phyloP scores from a whole-genome alignment of 495 filamentous ascomycete genomes.

The Barbatosphaeria neglecta region DNA sequence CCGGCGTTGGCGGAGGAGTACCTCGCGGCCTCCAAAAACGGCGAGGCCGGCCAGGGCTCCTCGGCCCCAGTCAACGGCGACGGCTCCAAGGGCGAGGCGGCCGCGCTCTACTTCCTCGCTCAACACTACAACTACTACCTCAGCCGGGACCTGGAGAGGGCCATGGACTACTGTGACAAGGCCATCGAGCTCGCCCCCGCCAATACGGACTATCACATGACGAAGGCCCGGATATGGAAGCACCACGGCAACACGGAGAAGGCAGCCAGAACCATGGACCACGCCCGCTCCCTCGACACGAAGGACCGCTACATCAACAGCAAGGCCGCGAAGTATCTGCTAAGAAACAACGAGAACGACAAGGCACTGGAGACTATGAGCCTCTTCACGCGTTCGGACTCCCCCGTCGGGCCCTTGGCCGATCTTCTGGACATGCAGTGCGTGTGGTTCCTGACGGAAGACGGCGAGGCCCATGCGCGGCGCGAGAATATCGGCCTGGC shows the following conservation, averaged over 20 bases:
- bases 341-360: constrained; percentile 84
- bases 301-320: constrained; percentile 96
- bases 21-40: constrained; percentile 39
- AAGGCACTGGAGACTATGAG: constrained; percentile 79
- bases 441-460: constrained; percentile 92
- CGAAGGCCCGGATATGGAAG: constrained; percentile 89
- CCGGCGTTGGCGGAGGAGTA: constrained; percentile 72
- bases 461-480: constrained; percentile 79
- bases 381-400: constrained; percentile 82
- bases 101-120: constrained; percentile 81
- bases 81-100: constrained; percentile 55
- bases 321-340: constrained; percentile 93
- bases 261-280: constrained; percentile 80
- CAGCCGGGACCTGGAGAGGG: constrained; percentile 72
- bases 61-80: constrained; percentile 38
- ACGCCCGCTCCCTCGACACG: constrained; percentile 70
- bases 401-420: constrained; percentile 72
- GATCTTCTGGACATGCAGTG: constrained; percentile 98
- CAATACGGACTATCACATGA: constrained; percentile 88
- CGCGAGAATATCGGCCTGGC: constrained; percentile 75
- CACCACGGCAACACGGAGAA: constrained; percentile 71
- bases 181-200: constrained; percentile 65
- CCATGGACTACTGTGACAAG: constrained; percentile 71
- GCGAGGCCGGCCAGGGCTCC: constrained; percentile 27
- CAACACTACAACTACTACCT: constrained; percentile 94